Evolutionary conservation across 2,329 filamentous ascomycete genomes (phyloP).

Genomic region (Colletotrichum eremochloae): DNA sequence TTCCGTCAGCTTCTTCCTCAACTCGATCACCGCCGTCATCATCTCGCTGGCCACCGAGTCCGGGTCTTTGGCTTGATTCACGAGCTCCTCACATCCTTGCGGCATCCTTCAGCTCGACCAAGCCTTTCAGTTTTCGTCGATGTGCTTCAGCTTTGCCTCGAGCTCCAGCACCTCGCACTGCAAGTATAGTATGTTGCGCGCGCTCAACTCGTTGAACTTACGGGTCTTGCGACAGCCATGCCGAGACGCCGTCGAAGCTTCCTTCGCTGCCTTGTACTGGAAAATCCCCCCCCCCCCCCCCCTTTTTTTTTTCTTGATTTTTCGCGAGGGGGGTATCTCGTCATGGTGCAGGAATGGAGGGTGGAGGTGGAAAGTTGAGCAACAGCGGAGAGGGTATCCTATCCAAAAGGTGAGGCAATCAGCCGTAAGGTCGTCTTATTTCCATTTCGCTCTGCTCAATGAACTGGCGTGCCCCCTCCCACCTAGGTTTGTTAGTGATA

Average conservation of each 20-base stretch:
- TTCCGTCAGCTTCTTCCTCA: neutral
- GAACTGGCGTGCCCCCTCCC: neutral
- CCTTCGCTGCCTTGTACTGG: neutral
- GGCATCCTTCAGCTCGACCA: neutral
- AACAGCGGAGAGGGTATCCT: neutral
- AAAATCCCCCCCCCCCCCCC: too few relatives aligned
- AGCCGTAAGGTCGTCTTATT: neutral
- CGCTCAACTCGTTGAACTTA: neutral
- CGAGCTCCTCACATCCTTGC: neutral
- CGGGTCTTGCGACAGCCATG: neutral
- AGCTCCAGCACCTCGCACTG: neutral
- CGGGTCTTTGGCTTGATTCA: neutral
- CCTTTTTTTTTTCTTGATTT: neutral
- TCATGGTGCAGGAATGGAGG: neutral
- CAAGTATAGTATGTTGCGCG: neutral
- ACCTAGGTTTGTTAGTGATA: neutral
- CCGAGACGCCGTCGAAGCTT: neutral
- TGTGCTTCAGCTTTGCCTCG: neutral
- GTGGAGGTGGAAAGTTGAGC: neutral
- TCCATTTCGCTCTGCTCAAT: neutral
- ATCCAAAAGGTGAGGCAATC: neutral
- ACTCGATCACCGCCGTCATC: neutral
- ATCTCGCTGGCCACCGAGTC: neutral
- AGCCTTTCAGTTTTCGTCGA: neutral
- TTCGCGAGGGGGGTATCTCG: neutral